Percentiles rank a stretch among this genome's conserved stretches.
phyloP scores from a whole-genome alignment of 2,329 filamentous ascomycete species.

The Orbilia blumenaviensis region DNA sequence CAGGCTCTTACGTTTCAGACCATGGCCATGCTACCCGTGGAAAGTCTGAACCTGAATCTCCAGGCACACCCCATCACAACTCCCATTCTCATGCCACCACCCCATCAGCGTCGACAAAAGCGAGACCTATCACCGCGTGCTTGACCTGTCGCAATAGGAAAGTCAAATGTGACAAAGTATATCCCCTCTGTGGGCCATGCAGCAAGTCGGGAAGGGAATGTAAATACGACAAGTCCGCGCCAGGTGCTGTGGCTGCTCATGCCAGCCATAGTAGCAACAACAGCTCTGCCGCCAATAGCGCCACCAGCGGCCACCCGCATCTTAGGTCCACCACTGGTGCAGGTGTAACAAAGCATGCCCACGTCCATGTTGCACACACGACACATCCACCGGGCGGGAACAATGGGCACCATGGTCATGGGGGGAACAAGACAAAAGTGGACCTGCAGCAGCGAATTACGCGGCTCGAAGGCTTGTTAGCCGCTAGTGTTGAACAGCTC shows the following conservation, averaged over 20 bases:
- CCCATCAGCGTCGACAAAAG: conserved; percentile 32
- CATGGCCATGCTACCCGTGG: conserved; percentile 49
- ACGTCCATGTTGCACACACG: conserved; percentile 44
- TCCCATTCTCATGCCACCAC: conserved; percentile 26
- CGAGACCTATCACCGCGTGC: conserved; percentile 49
- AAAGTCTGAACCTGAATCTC: conserved; percentile 48
- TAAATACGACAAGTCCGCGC: conserved; percentile 53
- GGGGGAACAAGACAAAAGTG: conserved; percentile 45
- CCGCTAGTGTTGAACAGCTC: conserved; percentile 52
- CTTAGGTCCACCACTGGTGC: conserved; percentile 31
- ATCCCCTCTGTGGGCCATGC: conserved; percentile 52
- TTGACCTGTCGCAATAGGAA: conserved; percentile 54
- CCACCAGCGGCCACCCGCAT: conserved; percentile 42
- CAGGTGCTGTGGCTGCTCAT: conserved; percentile 41
- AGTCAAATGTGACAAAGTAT: conserved; percentile 53
- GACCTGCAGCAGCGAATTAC: conserved; percentile 52
- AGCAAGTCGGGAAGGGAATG: conserved; percentile 52
- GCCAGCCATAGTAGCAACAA: conserved; percentile 7
- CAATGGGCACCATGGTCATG: conserved; percentile 39
- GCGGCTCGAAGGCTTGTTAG: conserved; percentile 47
- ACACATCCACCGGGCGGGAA: conserved; percentile 19
- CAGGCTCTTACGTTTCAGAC: conserved; percentile 50
- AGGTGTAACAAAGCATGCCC: conserved; percentile 51
- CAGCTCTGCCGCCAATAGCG: conserved; percentile 41
- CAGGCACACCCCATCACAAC: conserved; percentile 41